phyloP scores from a whole-genome alignment of 768 basidiomycete genomes.

The Coprinopsis cinerea region DNA sequence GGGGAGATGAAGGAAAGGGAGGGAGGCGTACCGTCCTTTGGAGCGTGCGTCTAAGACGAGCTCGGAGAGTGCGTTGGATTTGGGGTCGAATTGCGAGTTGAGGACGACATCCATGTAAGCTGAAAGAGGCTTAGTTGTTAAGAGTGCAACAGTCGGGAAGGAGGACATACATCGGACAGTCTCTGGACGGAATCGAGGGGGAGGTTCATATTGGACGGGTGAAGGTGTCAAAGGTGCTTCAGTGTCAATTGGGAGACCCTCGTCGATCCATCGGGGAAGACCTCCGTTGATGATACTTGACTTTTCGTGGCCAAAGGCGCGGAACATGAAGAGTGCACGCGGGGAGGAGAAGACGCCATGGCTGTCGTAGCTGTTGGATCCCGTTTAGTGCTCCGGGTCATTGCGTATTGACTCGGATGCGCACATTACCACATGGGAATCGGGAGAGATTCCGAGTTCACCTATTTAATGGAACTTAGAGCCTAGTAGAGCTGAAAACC shows the following conservation, averaged over 20 bases:
- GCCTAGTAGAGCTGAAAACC: background rate
- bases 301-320: conserved; percentile 80
- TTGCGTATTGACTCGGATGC: conserved; percentile 16
- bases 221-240: conserved; percentile 24
- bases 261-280: conserved; percentile 72
- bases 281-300: conserved; percentile 94
- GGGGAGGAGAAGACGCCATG: conserved; percentile 91
- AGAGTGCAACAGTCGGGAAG: background rate
- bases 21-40: conserved; percentile 76
- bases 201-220: conserved; percentile 40
- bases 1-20: no score
- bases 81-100: conserved; percentile 52
- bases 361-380: conserved; percentile 69
- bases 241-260: conserved; percentile 51
- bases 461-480: conserved; percentile 27
- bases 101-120: conserved; percentile 77
- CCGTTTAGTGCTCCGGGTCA: conserved; percentile 2
- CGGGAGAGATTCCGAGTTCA: conserved; percentile 62
- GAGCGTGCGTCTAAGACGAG: conserved; percentile 87
- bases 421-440: conserved; percentile 80
- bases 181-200: conserved; percentile 44
- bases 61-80: conserved; percentile 41
- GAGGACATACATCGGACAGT: conserved; percentile 46
- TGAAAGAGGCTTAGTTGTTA: conserved; percentile 21
- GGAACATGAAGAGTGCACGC: conserved; percentile 91